These are phyloP conservation scores for Picochlorum sp. DNA, from an alignment of 139 green algal species.

Conservation along the genomic window DNA sequence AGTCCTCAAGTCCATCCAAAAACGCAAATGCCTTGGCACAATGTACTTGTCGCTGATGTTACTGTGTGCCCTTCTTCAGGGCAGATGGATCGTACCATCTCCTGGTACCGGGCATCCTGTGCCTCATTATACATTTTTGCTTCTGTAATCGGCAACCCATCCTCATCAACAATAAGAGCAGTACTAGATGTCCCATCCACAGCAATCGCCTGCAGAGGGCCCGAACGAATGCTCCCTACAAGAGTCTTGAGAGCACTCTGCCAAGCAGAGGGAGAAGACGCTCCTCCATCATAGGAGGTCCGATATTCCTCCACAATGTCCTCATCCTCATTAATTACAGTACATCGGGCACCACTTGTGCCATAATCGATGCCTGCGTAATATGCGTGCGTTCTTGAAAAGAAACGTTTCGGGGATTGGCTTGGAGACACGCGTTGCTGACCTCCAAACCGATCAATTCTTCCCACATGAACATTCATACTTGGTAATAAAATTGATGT, in stretches of 20 bases:
- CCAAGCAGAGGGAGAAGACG: not conserved
- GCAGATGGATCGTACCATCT: slow-evolving; percentile 48
- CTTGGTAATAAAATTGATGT: too few relatives aligned
- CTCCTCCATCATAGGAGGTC: not conserved
- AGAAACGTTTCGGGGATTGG: not conserved
- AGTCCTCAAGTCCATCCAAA: slow-evolving; percentile 39
- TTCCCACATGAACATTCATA: too few relatives aligned
- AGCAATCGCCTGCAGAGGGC: slow-evolving; percentile 33
- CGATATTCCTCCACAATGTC: not conserved
- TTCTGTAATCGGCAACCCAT: slow-evolving; percentile 36
- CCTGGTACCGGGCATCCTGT: slow-evolving; percentile 31
- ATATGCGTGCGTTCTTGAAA: not conserved
- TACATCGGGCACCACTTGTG: slow-evolving; percentile 68
- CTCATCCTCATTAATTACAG: slow-evolving; percentile 62
- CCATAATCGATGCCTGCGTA: slow-evolving; percentile 86
- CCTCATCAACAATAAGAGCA: slow-evolving; percentile 66
- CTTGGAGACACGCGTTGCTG: too few relatives aligned
- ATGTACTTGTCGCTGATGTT: slow-evolving; percentile 66
- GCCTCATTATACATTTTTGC: slow-evolving; percentile 75
- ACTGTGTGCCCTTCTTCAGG: slow-evolving; percentile 62
- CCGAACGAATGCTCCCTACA: slow-evolving; percentile 23
- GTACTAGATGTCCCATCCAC: slow-evolving; percentile 87
- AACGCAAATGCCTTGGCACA: slow-evolving; percentile 80
- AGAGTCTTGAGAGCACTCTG: slow-evolving; percentile 35
- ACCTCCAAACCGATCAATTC: too few relatives aligned